Evolutionary conservation across 345 rosid species (phyloP), one percentile per base, ranked within the genome.

Genomic region (Pugionium cornutum): DNA sequence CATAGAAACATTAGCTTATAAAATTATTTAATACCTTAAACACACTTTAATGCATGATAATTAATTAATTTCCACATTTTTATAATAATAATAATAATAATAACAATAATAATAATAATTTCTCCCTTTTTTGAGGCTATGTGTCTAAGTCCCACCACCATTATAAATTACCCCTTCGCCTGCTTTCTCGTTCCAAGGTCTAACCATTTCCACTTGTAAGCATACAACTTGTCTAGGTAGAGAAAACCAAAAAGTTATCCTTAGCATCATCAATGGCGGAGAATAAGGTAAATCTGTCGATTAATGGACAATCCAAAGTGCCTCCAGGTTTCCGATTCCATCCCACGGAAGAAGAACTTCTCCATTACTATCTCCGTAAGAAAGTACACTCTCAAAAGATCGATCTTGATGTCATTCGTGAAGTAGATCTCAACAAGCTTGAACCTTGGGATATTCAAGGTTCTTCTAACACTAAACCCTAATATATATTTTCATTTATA

Each of bases 371-470:
- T 64, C 89, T 94, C 26, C 79, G 91, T 62, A 94, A 94, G 83
- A 94, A 94, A 70, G 95, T 94, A 5, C 83, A 87, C 4, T 83
- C 75, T 53, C 86, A 87, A 69, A 85, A 84, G 81, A 85, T 94
- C 11, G 99, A 94, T 80, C 95, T 94, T 42, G 96, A 94, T 70
- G 97, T 94, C 43, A 94, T 94, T 62, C 96, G 90, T 35, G 99
- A 94, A 70, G 97, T 94, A 5, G 99, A 94, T 84, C 99, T 94
- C 45, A 94, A 90, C 74, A 94, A 94, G 85, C 99, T 94, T 49
- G 97, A 94, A 75, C 99, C 99, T 1, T 94, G 99, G 99, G 99
- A 94, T 77, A 86, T 94, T 53, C 99, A 90, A 82, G 99, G 99
- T 94, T 64, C 47, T 51, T 61, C 51, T 33, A 28, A 37, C 37